A percentile compares a stretch with the other conserved stretches of the same genome.
phyloP scores from a whole-genome alignment of 176 grass and related monocot species.

The Stipa capillata region DNA sequence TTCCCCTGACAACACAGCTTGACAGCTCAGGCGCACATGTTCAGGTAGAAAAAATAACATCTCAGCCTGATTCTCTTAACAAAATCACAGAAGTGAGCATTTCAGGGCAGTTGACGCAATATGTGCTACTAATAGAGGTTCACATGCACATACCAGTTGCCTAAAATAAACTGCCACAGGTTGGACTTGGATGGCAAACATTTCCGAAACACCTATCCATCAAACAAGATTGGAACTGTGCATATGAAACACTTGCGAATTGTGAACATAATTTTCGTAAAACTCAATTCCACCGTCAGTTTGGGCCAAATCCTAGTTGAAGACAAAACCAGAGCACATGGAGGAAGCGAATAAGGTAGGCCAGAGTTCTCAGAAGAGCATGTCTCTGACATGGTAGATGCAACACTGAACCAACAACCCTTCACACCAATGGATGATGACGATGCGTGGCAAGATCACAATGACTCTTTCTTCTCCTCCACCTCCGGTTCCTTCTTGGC shows the following conservation, averaged over 20 bases:
- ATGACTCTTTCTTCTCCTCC: slow-evolving; percentile 40
- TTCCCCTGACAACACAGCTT: too few relatives aligned
- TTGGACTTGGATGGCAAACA: not conserved
- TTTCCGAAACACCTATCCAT: not conserved
- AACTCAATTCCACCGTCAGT: slow-evolving; percentile 20
- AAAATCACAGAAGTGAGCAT: too few relatives aligned
- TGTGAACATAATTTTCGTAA: slow-evolving; percentile 1
- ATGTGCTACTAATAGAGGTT: not conserved
- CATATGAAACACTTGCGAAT: not conserved
- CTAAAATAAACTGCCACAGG: not conserved
- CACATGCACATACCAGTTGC: not conserved
- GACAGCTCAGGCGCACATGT: too few relatives aligned
- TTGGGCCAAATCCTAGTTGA: slow-evolving; percentile 10
- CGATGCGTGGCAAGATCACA: slow-evolving; percentile 14
- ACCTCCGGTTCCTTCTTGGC: slow-evolving; percentile 27
- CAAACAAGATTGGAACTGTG: not conserved
- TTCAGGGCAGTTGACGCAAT: too few relatives aligned
- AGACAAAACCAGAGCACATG: slow-evolving; percentile 22
- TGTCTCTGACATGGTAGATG: slow-evolving; percentile 13
- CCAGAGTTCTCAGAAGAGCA: slow-evolving; percentile 16
- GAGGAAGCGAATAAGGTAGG: slow-evolving; percentile 2
- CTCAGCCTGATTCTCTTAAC: too few relatives aligned
- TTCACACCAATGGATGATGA: slow-evolving; percentile 9
- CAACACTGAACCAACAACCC: slow-evolving; percentile 21
- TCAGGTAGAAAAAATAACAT: too few relatives aligned